Evolutionary conservation across 495 filamentous ascomycete species (phyloP), one percentile per base, ranked within the genome.

Genomic region (Aspergillus coremiiformis): DNA sequence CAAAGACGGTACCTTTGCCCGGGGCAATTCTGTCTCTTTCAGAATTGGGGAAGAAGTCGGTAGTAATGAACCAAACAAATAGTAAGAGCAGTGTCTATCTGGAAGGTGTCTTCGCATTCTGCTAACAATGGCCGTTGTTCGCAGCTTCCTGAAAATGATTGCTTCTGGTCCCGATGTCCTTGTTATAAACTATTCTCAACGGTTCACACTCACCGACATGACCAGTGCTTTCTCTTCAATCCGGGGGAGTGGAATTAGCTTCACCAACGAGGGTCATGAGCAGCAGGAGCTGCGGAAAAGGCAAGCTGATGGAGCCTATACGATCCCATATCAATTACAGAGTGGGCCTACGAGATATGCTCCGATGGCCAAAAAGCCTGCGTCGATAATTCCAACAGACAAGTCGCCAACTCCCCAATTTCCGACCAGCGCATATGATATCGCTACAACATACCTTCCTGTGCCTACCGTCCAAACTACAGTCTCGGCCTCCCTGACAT

Each of bases 191-290:
- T 87, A 78, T 64, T 84, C 84, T 15, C 51, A 63, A 22, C 83
- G 83, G 48, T 90, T 90, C 63, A 77, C 83, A 24, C 61, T 88
- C 27, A 74, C 70, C 8, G 78, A 77, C 60, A 88, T 87, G 84
- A 84, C 78, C 21, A 85, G 85, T 39, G 67, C 69, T 5, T 85
- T 86, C 47, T 67, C 78, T 6, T 47, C 74, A 15, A 59, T 64
- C 5, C 68, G 83, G 4, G 44, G 57, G 39, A 39, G 67, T 10
- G 78, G 66, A 5, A 56, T 76, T 33, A 61, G 60, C 35, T 67
- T 63, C n/a, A 69, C 80, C 35, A 44, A 43, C 21, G 62, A 56
- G 5, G 53, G 45, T 4, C 33, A 54, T 35, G 54, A 61, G 12
- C 59, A 55, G 14, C 44, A 58, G 37, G 65, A 68, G 22, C 39